Percentiles rank a stretch among this genome's conserved stretches.
These are phyloP conservation scores for Ajuga chamaepitys DNA, from an alignment of 257 asterid genomes.

Conservation along the genomic window DNA sequence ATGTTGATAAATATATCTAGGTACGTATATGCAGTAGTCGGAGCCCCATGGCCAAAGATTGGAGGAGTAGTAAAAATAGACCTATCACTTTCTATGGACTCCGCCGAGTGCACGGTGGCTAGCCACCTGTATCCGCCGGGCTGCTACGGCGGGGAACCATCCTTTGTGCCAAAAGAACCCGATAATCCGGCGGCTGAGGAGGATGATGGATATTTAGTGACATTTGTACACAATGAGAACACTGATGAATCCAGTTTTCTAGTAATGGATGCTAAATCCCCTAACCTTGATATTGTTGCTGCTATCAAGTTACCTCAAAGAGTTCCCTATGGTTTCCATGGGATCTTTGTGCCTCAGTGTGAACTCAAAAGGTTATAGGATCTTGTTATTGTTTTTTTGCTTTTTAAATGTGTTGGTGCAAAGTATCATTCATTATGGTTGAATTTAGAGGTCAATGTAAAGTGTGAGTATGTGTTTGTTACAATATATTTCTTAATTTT, in stretches of 20 bases:
- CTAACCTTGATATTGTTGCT: constrained; percentile 56
- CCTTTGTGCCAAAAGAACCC: constrained; percentile 35
- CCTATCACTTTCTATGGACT: constrained; percentile 11
- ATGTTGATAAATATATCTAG: too few relatives aligned
- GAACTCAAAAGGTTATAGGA: constrained; percentile 23
- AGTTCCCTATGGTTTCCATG: constrained; percentile 83
- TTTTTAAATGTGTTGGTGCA: too few relatives aligned
- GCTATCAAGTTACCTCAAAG: constrained; percentile 54
- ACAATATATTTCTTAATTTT: too few relatives aligned
- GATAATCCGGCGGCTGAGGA: constrained; percentile 27
- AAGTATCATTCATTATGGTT: too few relatives aligned
- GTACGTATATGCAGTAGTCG: constrained; percentile 35
- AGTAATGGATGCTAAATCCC: constrained; percentile 80
- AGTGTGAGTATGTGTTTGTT: too few relatives aligned
- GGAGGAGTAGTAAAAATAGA: constrained; percentile 40
- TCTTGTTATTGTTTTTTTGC: background rate
- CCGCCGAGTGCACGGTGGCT: constrained; percentile 27
- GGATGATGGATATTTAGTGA: constrained; percentile 72
- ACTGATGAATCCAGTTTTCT: constrained; percentile 44
- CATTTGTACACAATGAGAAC: too few relatives aligned
- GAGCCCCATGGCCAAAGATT: constrained; percentile 22
- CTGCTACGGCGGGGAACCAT: constrained; percentile 37
- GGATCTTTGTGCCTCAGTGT: constrained; percentile 39
- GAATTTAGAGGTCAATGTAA: too few relatives aligned
- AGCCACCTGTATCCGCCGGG: constrained; percentile 24